Base-by-base conservation (phyloP, 2,329 filamentous ascomycete species). In the Nemania diffusa region DNA sequence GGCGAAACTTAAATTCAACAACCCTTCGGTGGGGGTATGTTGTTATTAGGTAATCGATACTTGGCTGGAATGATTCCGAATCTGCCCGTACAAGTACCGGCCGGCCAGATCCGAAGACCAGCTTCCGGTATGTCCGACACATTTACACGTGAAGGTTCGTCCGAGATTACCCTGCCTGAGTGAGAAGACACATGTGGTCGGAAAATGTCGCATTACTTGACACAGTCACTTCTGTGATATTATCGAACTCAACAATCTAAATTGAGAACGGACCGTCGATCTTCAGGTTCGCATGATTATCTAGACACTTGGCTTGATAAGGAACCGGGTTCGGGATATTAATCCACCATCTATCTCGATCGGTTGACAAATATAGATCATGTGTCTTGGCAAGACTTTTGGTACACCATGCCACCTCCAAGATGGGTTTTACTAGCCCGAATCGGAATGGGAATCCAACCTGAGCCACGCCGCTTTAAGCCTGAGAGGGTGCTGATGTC, bases 311-410 rank as follows among this genome's bases (percentile, higher is more conserved):
- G 11, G n/a, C n/a, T 15, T 40, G 34, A 40, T 40, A 40, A 40
- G 34, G 11, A 40, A 40, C 34, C 34, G 11, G 34, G 34, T 40
- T 40, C 34, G 34, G 34, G 34, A 7, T 40, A 40, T 40, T 40
- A 13, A 40, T 40, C 34, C 11, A 51, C 13, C 46, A 26, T 27
- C 22, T 26, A 15, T 20, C 5, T 22, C 27, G 17, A 32, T 46
- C 52, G 5, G 27, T 52, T 66, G 62, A 65, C 62, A 68, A 68
- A 68, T 65, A 62, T 56, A 59, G 20, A 64, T 48, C 50, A 51
- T 40, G 8, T 51, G 42, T 29, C 48, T 51, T 51, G 24, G 48
- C 48, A 17, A 13, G 24, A 26, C 8, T 17, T 40, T 51, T 51
- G 48, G 26, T 22, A 27, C 48, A 42, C 27, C 27, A 40, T 57